A percentile compares a stretch with the other conserved stretches of the same genome.
phyloP scores from a whole-genome alignment of 148 eudicot genomes.

The Rheum nobile region DNA sequence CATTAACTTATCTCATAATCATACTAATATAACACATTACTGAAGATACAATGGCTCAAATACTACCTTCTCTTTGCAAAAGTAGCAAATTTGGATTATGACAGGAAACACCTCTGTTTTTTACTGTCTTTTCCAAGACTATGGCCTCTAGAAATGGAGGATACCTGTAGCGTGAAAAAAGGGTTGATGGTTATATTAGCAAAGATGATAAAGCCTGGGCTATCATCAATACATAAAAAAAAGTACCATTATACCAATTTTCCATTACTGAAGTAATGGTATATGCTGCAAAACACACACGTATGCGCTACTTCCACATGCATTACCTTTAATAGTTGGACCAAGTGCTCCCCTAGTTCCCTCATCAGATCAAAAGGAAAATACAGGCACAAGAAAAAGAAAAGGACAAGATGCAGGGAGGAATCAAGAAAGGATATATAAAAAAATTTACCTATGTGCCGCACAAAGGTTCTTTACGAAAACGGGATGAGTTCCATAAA shows the following conservation, averaged over 20 bases:
- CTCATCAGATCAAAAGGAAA: background rate
- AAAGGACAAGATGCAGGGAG: background rate
- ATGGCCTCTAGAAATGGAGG: no score
- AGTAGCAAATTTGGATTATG: no score
- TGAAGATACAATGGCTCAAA: no score
- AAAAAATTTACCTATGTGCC: slow-evolving; percentile 70
- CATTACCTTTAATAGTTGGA: background rate
- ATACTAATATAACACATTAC: no score
- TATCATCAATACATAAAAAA: no score
- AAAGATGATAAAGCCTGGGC: no score
- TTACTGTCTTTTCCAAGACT: no score
- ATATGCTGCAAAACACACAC: background rate
- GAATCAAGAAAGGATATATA: background rate
- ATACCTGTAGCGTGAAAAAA: no score
- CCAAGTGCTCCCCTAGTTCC: background rate
- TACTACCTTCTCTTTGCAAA: no score
- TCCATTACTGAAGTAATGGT: background rate
- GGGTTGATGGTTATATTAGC: no score
- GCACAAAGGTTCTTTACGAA: slow-evolving; percentile 57
- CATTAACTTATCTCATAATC: no score
- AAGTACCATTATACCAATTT: background rate
- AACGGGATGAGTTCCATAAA: slow-evolving; percentile 65
- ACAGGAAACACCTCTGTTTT: no score
- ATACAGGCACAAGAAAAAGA: background rate
- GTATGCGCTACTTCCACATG: background rate